A percentile compares a stretch with the other conserved stretches of the same genome.
phyloP scores from a whole-genome alignment of 139 green algal genomes.

The Micractinium conductrix region DNA sequence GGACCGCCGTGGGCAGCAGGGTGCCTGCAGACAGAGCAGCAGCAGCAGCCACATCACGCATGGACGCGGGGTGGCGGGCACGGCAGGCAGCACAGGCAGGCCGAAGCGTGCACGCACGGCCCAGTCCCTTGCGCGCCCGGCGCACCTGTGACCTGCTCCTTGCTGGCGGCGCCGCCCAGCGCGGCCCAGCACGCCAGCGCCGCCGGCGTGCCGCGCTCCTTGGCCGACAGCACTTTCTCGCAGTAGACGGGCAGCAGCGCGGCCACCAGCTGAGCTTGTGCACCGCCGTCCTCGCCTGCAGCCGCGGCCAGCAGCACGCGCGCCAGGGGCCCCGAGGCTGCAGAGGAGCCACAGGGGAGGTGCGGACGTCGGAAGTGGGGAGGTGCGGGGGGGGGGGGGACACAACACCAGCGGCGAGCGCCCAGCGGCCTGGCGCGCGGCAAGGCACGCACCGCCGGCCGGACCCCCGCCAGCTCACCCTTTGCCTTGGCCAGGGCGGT shows the following conservation, averaged over 20 bases:
- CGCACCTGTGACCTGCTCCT: conserved; percentile 55
- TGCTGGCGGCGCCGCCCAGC: conserved; percentile 53
- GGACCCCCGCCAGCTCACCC: background rate
- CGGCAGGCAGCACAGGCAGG: too few relatives aligned
- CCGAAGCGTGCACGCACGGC: background rate
- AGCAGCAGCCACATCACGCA: too few relatives aligned
- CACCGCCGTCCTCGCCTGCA: background rate
- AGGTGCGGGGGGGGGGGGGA: too few relatives aligned
- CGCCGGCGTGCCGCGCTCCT: conserved; percentile 22
- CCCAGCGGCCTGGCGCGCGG: background rate
- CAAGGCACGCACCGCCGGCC: background rate
- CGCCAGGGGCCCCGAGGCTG: conserved; percentile 22
- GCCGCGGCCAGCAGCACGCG: conserved; percentile 3
- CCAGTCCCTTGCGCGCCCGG: background rate
- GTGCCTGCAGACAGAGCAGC: too few relatives aligned
- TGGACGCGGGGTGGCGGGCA: too few relatives aligned
- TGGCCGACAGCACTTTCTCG: conserved; percentile 50
- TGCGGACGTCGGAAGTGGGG: too few relatives aligned
- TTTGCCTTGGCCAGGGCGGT: conserved; percentile 2
- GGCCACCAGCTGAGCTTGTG: conserved; percentile 7
- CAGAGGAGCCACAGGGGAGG: background rate
- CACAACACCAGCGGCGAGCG: background rate
- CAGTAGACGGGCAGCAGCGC: conserved; percentile 48
- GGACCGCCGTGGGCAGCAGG: conserved; percentile 66
- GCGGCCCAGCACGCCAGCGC: conserved; percentile 48